phyloP scores from a whole-genome alignment of 2,329 filamentous ascomycete genomes.

The Fonsecaea monophora region DNA sequence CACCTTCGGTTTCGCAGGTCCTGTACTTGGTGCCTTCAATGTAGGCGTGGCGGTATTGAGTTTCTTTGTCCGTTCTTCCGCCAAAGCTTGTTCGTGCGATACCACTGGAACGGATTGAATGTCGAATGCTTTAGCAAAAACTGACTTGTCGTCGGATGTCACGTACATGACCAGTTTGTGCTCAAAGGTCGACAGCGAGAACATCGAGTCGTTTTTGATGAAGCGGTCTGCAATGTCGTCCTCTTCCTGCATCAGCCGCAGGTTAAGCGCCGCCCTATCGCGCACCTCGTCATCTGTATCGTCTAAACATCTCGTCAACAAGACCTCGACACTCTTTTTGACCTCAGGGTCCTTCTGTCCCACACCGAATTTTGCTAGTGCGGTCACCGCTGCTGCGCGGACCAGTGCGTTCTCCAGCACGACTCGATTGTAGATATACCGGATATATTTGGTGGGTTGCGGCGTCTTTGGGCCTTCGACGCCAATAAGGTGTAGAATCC shows the following conservation, averaged over 20 bases:
- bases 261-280: slow-evolving; percentile 90
- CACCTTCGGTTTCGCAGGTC: slow-evolving; percentile 73
- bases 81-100: slow-evolving; percentile 92
- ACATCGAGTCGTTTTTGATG: slow-evolving; percentile 97
- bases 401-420: slow-evolving; percentile 97
- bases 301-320: slow-evolving; percentile 91
- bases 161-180: slow-evolving; percentile 98
- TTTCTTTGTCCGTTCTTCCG: slow-evolving; percentile 96
- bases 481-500: slow-evolving; percentile 91
- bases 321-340: slow-evolving; percentile 91
- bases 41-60: slow-evolving; percentile 90
- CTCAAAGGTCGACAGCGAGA: slow-evolving; percentile 91
- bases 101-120: slow-evolving; percentile 90
- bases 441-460: slow-evolving; percentile 97
- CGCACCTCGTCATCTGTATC: slow-evolving; percentile 98
- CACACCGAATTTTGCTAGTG: slow-evolving; percentile 94
- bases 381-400: slow-evolving; percentile 91
- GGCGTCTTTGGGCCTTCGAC: slow-evolving; percentile 93
- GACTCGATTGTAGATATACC: slow-evolving; percentile 98
- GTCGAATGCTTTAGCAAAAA: slow-evolving; percentile 86
- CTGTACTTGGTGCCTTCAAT: slow-evolving; percentile 87
- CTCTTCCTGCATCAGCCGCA: slow-evolving; percentile 90
- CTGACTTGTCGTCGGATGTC: slow-evolving; percentile 85
- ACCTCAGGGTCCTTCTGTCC: slow-evolving; percentile 96
- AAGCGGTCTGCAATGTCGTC: slow-evolving; percentile 85